Percentiles rank a stretch among this genome's conserved stretches.
Evolutionary conservation across 192 early-diverging fungal species (phyloP).

Genomic region (Umbelopsis ramanniana): DNA sequence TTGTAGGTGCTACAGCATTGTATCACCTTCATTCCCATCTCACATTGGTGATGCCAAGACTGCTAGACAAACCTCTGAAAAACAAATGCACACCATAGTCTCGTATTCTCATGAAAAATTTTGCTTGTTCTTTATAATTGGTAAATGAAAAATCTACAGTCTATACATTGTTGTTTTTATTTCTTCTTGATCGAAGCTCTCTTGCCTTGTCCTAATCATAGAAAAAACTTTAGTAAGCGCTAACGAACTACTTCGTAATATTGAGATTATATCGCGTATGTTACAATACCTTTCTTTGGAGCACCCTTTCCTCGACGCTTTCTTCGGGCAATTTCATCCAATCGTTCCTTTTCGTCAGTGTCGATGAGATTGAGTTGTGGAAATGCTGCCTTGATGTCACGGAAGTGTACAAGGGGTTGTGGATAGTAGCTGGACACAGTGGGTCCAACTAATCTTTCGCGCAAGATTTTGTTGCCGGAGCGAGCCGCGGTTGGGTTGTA

Average conservation of each 20-base stretch:
- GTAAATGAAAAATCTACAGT: constrained; percentile 6
- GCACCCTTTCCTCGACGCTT: constrained; percentile 79
- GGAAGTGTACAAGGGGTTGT: constrained; percentile 53
- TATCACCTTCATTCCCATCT: background rate
- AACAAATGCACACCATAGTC: background rate
- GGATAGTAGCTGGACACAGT: constrained; percentile 71
- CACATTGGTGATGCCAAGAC: background rate
- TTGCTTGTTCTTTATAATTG: constrained; percentile 4
- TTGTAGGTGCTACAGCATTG: background rate
- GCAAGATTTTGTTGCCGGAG: constrained; percentile 75
- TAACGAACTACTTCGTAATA: background rate
- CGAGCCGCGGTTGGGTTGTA: constrained; percentile 73
- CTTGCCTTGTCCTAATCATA: constrained; percentile 55
- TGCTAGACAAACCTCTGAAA: background rate
- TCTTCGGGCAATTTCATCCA: constrained; percentile 67
- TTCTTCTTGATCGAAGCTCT: constrained; percentile 60
- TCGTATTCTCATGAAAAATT: background rate
- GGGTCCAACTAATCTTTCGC: constrained; percentile 69
- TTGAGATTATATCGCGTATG: background rate
- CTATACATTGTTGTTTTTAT: constrained; percentile 33
- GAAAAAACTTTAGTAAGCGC: constrained; percentile 12
- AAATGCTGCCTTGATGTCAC: constrained; percentile 53
- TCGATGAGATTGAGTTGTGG: constrained; percentile 59
- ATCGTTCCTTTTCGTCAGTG: constrained; percentile 66
- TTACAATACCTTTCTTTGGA: constrained; percentile 68